phyloP scores from a whole-genome alignment of 352 stramenopile genomes.

The Phytophthora uliginosa region DNA sequence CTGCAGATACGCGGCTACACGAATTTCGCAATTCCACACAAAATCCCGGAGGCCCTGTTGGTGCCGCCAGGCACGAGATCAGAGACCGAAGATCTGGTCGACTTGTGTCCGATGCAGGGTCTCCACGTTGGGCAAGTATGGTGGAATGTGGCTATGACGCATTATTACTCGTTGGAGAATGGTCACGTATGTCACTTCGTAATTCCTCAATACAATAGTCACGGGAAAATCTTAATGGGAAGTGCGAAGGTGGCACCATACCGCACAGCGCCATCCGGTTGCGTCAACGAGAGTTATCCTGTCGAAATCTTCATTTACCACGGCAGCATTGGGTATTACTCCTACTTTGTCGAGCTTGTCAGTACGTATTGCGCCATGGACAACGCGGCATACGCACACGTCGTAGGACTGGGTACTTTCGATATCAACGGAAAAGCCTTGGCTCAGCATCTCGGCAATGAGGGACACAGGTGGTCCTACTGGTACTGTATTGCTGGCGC shows the following conservation, averaged over 20 bases:
- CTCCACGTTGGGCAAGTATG: conserved; percentile 15
- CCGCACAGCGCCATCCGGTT: not conserved
- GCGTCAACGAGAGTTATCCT: not conserved
- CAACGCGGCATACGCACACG: conserved; percentile 5
- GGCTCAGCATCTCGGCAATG: not conserved
- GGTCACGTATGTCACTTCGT: conserved; percentile 12
- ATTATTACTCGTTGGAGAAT: conserved; percentile 7
- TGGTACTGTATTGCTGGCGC: conserved; percentile 7
- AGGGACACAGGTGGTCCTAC: conserved; percentile 3
- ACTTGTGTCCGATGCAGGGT: conserved; percentile 10
- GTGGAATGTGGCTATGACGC: conserved; percentile 15
- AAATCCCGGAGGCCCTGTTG: conserved; percentile 7
- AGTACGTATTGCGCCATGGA: conserved; percentile 4
- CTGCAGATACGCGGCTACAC: conserved; percentile 12
- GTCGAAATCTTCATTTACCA: conserved; percentile 14
- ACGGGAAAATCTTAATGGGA: conserved; percentile 3
- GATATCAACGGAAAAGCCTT: conserved; percentile 15
- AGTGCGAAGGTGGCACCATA: not conserved
- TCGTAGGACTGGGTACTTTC: conserved; percentile 11
- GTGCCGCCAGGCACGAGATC: not conserved
- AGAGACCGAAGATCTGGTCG: not conserved
- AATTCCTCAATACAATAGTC: conserved; percentile 17
- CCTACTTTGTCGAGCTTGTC: conserved; percentile 9
- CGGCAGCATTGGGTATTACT: conserved; percentile 18
- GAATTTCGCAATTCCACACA: conserved; percentile 20